Evolutionary conservation across 2,329 filamentous ascomycete genomes (phyloP), one percentile per base, ranked within the genome.

Genomic region (Pseudogymnoascus sp.): DNA sequence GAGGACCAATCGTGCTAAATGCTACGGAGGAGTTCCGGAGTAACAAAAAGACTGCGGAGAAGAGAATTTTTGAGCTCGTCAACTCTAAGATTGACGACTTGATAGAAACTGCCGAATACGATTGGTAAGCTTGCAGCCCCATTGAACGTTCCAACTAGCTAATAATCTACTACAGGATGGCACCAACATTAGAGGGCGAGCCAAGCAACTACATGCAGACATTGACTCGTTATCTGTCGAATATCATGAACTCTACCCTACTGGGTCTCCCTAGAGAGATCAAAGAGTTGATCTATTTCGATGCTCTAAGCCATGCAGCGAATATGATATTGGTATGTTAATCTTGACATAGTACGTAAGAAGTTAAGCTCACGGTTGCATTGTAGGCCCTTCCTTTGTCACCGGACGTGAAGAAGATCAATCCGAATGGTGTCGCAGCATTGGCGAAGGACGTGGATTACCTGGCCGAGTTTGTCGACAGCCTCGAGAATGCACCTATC

Each of bases 41-140:
- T 70, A 93, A 96, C 73, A 97, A 97, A 77, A 97, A 97, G 78
- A 92, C 89, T 1, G 95, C 95, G 0, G 93, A 97, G 73, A 96
- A 97, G 77, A 89, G 96, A 36, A 97, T 99, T 64, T 99, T 99
- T 72, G 96, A 99, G 76, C 83, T 99, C 0, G 95, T 99, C 67
- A 97, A 99, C 77, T 96, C 90, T 64, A 99, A 99, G 79, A 97
- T 99, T 70, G 93, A 97, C 72, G 95, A 99, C 73, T 83, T 99
- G 10, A 90, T 99, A 63, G 93, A 97, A 70, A 97, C 93, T 0
- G 93, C 95, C 34, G 95, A 99, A 76, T 99, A 99, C 73, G 91
- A 97, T 74, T 99, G 95, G 88, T 86, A 77, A 51, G 51, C 23
- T 62, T 80, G 77, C 67, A 76, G 80, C 1, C 51, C 34, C 54